Evolutionary conservation across 1,284 basidiomycete genomes (phyloP).

Genomic region (Stereum hirsutum): DNA sequence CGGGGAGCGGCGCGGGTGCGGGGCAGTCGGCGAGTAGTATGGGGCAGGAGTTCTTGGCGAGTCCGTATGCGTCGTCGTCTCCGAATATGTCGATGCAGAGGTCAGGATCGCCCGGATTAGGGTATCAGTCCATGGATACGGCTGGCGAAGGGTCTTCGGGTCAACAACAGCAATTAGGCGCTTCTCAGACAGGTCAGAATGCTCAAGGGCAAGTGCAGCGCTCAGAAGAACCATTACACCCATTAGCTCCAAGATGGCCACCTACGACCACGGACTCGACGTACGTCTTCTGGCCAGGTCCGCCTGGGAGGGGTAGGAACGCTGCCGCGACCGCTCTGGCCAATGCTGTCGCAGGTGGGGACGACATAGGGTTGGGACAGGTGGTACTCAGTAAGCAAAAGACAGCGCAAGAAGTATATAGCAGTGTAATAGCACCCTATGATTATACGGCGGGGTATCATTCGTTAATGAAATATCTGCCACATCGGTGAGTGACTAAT

Average conservation of each 20-base stretch:
- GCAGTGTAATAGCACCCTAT: slow-evolving; percentile 71
- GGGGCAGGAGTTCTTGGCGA: background rate
- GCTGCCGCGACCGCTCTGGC: slow-evolving; percentile 7
- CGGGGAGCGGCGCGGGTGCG: background rate
- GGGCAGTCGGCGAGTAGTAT: background rate
- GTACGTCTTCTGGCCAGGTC: slow-evolving; percentile 7
- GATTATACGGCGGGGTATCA: slow-evolving; percentile 94
- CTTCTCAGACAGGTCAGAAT: background rate
- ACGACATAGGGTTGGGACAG: slow-evolving; percentile 9
- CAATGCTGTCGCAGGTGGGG: background rate
- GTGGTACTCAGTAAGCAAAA: slow-evolving; percentile 26
- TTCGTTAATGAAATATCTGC: slow-evolving; percentile 87
- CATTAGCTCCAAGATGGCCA: slow-evolving; percentile 14
- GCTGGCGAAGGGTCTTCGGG: too few relatives aligned
- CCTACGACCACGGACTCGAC: slow-evolving; percentile 11
- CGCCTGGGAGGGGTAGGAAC: slow-evolving; percentile 9
- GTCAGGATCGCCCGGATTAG: background rate
- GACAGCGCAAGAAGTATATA: slow-evolving; percentile 41
- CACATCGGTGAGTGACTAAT: slow-evolving; percentile 71
- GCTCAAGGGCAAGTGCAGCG: slow-evolving; percentile 3
- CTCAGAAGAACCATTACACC: slow-evolving; percentile 3
- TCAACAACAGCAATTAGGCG: too few relatives aligned
- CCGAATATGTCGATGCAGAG: too few relatives aligned
- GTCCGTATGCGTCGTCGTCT: background rate
- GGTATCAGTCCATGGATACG: too few relatives aligned